phyloP scores from a whole-genome alignment of 83 land plant genomes.

The Picea abies region DNA sequence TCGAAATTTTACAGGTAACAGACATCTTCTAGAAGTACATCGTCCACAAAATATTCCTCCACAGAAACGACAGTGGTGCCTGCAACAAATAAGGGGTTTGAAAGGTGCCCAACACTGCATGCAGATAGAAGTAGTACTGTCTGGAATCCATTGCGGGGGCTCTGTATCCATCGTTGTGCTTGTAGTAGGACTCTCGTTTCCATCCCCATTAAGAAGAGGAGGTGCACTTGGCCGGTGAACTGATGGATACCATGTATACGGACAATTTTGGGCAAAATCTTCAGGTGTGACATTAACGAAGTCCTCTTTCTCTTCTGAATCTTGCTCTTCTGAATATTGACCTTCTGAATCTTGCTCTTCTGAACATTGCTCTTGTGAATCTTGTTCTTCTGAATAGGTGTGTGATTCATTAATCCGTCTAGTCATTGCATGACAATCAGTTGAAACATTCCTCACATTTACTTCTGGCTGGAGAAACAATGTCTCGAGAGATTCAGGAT shows the following conservation, averaged over 20 bases:
- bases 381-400: background rate
- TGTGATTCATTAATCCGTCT: constrained; percentile 40
- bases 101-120: constrained; percentile 44
- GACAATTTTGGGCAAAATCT: constrained; percentile 51
- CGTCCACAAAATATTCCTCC: constrained; percentile 48
- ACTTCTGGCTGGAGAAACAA: constrained; percentile 34
- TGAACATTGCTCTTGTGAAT: background rate
- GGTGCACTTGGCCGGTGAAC: constrained; percentile 86
- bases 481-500: too few relatives aligned
- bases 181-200: constrained; percentile 30
- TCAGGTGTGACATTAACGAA: constrained; percentile 42
- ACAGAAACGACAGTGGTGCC: constrained; percentile 65
- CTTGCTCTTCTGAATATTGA: background rate
- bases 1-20: constrained; percentile 46
- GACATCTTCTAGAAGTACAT: constrained; percentile 43
- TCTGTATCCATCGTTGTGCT: constrained; percentile 53
- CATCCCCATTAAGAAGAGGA: constrained; percentile 54
- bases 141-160: constrained; percentile 57
- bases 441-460: constrained; percentile 61
- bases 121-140: constrained; percentile 37
- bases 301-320: constrained; percentile 33
- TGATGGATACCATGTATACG: constrained; percentile 41
- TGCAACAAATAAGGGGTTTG: constrained; percentile 38
- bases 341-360: background rate
- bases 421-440: constrained; percentile 59